Evolutionary conservation across 1,284 basidiomycete species (phyloP), one percentile per base, ranked within the genome.

Genomic region (Sanghuangporus weigelae): DNA sequence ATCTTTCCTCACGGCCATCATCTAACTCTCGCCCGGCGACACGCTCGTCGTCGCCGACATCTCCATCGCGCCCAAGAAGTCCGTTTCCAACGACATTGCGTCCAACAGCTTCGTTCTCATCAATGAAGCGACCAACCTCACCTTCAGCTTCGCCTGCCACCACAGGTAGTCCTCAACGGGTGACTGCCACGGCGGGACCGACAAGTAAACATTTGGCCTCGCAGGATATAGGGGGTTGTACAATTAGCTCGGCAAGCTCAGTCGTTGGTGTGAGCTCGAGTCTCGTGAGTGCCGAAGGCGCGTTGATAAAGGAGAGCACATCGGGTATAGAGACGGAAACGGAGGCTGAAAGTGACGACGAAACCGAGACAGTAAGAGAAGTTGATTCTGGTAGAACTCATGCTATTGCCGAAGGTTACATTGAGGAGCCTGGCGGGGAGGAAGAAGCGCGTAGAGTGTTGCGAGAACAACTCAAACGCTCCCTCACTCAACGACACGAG

Each of bases 221-320:
- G 14, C 51, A 46, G 11, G 31, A 59, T n/a, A 54, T 39, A n/a
- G 44, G 3, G n/a, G 36, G 35, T 23, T 23, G 50, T 7, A 23
- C 23, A 16, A 42, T 21, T 14, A 62, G 60, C 51, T 49, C 51
- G 16, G 31, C 50, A 19, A 89, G 87, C 72, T 84, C 85, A 31
- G 81, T 85, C 49, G 89, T 88, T 55, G 89, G 89, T 48, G 77
- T 87, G 26, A 84, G 87, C 69, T 69, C 87, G 70, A 86, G 87
- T 66, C 73, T 84, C 54, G 77, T 76, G 12, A 50, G 46, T 53
- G 63, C 31, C 49, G 87, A 89, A 67, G 84, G 85, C 7, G 85
- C 90, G 59, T 75, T 91, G 42, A 77, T 89, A 53, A 83, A 85
- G 68, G 88, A 90, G 68, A 80, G 74, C 31, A 80, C n/a, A 26